phyloP scores from a whole-genome alignment of 2,329 filamentous ascomycete genomes.

The Pseudonectria buxi region DNA sequence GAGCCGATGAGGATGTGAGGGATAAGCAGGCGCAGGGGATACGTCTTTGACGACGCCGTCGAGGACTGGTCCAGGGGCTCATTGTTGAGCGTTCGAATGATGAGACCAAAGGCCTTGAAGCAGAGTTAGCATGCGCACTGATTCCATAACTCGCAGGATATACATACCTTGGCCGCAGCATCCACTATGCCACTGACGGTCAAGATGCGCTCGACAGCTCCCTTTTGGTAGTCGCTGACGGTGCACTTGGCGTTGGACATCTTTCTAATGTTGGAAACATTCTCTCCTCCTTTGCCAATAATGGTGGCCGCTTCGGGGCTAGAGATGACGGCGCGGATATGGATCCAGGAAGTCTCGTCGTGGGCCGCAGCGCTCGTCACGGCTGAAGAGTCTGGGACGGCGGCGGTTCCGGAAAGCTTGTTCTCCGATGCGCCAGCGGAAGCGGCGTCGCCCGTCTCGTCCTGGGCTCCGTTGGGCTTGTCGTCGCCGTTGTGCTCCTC shows the following conservation, averaged over 20 bases:
- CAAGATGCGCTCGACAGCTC: constrained; percentile 93
- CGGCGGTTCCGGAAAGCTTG: constrained; percentile 32
- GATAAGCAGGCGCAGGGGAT: constrained; percentile 88
- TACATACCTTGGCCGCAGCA: constrained; percentile 82
- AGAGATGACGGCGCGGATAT: constrained; percentile 93
- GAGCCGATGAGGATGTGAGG: constrained; percentile 97
- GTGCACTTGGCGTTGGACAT: constrained; percentile 97
- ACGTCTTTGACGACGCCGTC: constrained; percentile 91
- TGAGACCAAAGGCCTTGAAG: constrained; percentile 85
- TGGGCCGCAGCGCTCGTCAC: constrained; percentile 51
- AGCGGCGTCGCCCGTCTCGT: constrained; percentile 20
- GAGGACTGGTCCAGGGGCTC: constrained; percentile 85
- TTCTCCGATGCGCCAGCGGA: constrained; percentile 29
- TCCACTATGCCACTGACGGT: constrained; percentile 96
- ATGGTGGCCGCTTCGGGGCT: constrained; percentile 96
- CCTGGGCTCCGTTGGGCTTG: constrained; percentile 44
- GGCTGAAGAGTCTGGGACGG: constrained; percentile 31
- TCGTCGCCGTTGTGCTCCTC: constrained; percentile 44
- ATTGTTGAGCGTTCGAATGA: constrained; percentile 97
- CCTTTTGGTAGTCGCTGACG: constrained; percentile 95
- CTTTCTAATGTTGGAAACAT: constrained; percentile 92
- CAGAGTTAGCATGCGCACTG: constrained; percentile 21
- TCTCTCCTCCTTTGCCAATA: constrained; percentile 97
- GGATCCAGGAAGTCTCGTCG: constrained; percentile 94
- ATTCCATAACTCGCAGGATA: not conserved